Percentiles rank a stretch among this genome's conserved stretches.
phyloP scores from a whole-genome alignment of 2,329 filamentous ascomycete genomes.

The Bisporella sp. region DNA sequence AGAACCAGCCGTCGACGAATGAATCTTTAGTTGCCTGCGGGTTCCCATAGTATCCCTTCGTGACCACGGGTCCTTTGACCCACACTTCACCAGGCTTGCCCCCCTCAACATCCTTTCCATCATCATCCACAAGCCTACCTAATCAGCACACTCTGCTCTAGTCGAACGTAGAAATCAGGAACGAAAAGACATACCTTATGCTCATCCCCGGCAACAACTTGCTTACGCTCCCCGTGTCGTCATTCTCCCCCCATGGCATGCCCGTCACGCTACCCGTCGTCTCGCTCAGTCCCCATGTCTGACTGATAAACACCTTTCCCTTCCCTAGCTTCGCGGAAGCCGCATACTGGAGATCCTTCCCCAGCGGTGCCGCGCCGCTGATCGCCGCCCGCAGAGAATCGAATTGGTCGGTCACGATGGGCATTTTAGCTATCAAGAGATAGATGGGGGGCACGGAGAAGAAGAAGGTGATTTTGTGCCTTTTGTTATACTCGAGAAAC shows the following conservation, averaged over 20 bases:
- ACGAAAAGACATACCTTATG: neutral
- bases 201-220: slow-evolving; percentile 10
- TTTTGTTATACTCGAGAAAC: slow-evolving; percentile 46
- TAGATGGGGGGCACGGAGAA: slow-evolving; percentile 57
- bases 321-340: slow-evolving; percentile 47
- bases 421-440: slow-evolving; percentile 49
- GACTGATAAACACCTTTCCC: slow-evolving; percentile 39
- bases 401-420: slow-evolving; percentile 49
- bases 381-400: slow-evolving; percentile 39
- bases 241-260: slow-evolving; percentile 10
- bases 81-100: slow-evolving; percentile 22
- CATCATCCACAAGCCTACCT: slow-evolving; percentile 13
- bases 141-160: neutral
- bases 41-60: slow-evolving; percentile 32
- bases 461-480: slow-evolving; percentile 44
- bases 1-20: slow-evolving; percentile 64
- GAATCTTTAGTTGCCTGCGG: slow-evolving; percentile 24
- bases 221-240: slow-evolving; percentile 12
- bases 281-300: slow-evolving; percentile 22
- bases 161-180: too few relatives aligned
- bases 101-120: slow-evolving; percentile 12
- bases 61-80: slow-evolving; percentile 25
- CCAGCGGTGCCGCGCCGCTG: slow-evolving; percentile 50
- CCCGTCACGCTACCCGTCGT: slow-evolving; percentile 30
- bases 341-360: slow-evolving; percentile 43